Evolutionary conservation across 176 grass and related monocot genomes (phyloP).

Genomic region (Poa annua): DNA sequence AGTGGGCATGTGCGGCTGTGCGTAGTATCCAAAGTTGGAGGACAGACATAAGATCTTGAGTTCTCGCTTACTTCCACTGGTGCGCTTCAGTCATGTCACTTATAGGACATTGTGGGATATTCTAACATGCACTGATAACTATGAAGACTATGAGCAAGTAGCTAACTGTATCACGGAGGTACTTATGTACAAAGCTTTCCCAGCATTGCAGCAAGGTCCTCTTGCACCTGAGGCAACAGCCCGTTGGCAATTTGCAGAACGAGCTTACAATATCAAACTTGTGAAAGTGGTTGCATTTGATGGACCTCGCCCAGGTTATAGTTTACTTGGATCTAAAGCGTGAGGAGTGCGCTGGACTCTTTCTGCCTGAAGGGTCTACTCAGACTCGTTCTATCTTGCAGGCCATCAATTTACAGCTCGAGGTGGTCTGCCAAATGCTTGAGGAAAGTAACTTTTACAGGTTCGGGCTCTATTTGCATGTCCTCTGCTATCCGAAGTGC

Average conservation of each 20-base stretch:
- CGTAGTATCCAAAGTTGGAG: background rate
- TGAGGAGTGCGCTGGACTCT: slow-evolving; percentile 69
- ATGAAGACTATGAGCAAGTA: background rate
- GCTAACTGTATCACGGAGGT: background rate
- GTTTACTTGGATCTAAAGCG: slow-evolving; percentile 82
- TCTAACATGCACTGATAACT: background rate
- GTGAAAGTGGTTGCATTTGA: slow-evolving; percentile 61
- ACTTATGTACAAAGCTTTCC: slow-evolving; percentile 8
- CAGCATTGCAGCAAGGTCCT: background rate
- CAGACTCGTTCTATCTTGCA: slow-evolving; percentile 65
- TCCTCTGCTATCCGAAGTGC: background rate
- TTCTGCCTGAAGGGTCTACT: slow-evolving; percentile 65
- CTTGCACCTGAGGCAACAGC: background rate
- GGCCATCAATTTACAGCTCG: slow-evolving; percentile 71
- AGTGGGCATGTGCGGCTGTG: background rate
- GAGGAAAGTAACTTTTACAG: background rate
- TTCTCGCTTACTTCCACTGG: slow-evolving; percentile 22
- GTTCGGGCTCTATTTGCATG: background rate
- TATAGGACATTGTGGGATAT: background rate
- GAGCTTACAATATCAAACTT: background rate
- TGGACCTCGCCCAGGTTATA: slow-evolving; percentile 70
- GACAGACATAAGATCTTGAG: slow-evolving; percentile 8
- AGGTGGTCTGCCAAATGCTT: slow-evolving; percentile 8
- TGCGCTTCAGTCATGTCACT: background rate
- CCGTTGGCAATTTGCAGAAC: background rate